Evolutionary conservation across 441 rosid genomes (phyloP).

Genomic region (Erodium texanum): DNA sequence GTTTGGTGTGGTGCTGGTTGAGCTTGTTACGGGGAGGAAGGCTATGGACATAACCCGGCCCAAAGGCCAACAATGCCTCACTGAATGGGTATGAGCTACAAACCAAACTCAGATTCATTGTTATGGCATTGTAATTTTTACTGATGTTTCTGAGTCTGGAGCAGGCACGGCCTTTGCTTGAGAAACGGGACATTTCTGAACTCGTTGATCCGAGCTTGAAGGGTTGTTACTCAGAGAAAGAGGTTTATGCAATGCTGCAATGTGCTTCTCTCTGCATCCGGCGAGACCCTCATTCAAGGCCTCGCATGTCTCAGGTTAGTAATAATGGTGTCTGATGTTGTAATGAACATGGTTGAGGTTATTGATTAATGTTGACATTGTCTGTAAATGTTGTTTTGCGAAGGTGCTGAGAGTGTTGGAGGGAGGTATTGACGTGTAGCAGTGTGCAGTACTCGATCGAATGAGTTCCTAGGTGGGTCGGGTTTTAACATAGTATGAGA

Average conservation of each 20-base stretch:
- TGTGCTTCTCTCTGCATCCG: slow-evolving; percentile 86
- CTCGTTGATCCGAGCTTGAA: slow-evolving; percentile 65
- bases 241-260: slow-evolving; percentile 80
- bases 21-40: slow-evolving; percentile 92
- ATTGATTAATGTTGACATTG: neutral
- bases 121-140: no score
- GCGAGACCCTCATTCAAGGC: slow-evolving; percentile 80
- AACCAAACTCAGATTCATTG: no score
- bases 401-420: slow-evolving; percentile 87
- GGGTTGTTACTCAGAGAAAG: slow-evolving; percentile 49
- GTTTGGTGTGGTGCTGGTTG: slow-evolving; percentile 84
- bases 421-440: slow-evolving; percentile 41
- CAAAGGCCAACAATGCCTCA: slow-evolving; percentile 91
- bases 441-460: no score
- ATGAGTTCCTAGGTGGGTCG: neutral
- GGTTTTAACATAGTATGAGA: no score
- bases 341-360: neutral
- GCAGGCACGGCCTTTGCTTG: slow-evolving; percentile 90
- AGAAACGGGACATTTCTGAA: slow-evolving; percentile 65
- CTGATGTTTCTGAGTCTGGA: slow-evolving; percentile 19
- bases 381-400: slow-evolving; percentile 5
- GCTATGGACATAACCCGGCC: slow-evolving; percentile 89
- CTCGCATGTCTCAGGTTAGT: slow-evolving; percentile 91
- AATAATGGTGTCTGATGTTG: neutral
- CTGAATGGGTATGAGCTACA: slow-evolving; percentile 78